These are phyloP conservation scores for Pseudozyma thailandica DNA, from an alignment of 1,284 basidiomycete genomes.

Conservation along the genomic window DNA sequence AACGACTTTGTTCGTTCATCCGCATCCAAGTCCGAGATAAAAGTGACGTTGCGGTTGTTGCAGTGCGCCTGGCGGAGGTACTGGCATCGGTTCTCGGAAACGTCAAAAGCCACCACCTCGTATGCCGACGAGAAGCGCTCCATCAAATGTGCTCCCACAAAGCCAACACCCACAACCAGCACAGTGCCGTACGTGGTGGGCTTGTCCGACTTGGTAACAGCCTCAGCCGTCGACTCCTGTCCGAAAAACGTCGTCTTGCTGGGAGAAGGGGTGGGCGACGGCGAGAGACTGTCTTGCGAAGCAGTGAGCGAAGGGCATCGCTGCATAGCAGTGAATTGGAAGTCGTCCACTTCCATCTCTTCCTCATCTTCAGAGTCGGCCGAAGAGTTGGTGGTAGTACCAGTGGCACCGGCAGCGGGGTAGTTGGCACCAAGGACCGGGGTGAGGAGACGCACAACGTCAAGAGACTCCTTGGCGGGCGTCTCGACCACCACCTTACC, in stretches of 20 bases:
- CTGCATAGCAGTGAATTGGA: slow-evolving; percentile 20
- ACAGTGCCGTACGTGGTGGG: slow-evolving; percentile 25
- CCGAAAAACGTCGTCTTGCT: slow-evolving; percentile 17
- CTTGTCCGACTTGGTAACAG: slow-evolving; percentile 3
- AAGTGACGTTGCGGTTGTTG: slow-evolving; percentile 35
- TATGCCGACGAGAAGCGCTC: slow-evolving; percentile 38
- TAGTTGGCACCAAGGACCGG: slow-evolving; percentile 14
- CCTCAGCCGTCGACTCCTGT: neutral
- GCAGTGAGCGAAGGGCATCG: slow-evolving; percentile 34
- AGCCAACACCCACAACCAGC: slow-evolving; percentile 34
- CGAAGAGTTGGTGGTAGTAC: neutral
- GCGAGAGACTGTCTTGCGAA: slow-evolving; percentile 25
- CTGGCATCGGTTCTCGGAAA: slow-evolving; percentile 24
- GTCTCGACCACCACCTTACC: slow-evolving; percentile 18
- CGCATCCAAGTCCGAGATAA: slow-evolving; percentile 26
- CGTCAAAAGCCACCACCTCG: slow-evolving; percentile 37
- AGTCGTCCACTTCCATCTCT: slow-evolving; percentile 14
- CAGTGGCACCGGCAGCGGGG: neutral
- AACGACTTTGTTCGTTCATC: slow-evolving; percentile 25
- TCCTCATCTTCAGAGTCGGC: slow-evolving; percentile 17
- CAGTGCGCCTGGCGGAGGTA: slow-evolving; percentile 24
- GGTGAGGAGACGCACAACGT: slow-evolving; percentile 12
- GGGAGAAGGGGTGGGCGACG: slow-evolving; percentile 24
- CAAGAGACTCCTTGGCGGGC: slow-evolving; percentile 14
- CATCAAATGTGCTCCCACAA: slow-evolving; percentile 38